A percentile compares a stretch with the other conserved stretches of the same genome.
Conservation (phyloP, 371 early-diverging fungal species). For the Lichtheimia ornata region DNA sequence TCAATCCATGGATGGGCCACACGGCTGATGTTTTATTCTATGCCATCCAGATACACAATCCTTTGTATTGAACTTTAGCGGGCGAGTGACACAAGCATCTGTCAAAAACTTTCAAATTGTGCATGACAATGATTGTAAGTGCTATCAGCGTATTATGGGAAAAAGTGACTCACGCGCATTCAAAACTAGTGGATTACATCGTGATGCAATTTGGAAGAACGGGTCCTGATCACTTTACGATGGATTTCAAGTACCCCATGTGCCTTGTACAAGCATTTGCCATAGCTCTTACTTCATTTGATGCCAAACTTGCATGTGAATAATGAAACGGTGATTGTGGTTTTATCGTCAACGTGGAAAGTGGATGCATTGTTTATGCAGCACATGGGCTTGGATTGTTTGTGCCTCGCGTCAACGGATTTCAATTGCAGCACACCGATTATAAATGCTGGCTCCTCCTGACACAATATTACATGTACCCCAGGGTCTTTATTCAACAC, state of each 20-base stretch:
- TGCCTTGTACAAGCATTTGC: slow-evolving; percentile 92
- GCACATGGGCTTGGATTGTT: too few relatives aligned
- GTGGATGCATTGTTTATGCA: too few relatives aligned
- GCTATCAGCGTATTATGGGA: background rate
- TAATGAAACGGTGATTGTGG: slow-evolving; percentile 29
- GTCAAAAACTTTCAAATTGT: slow-evolving; percentile 99
- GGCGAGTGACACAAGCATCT: slow-evolving; percentile 90
- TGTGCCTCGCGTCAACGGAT: too few relatives aligned
- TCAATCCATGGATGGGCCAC: too few relatives aligned
- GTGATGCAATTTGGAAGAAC: slow-evolving; percentile 96
- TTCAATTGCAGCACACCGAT: too few relatives aligned
- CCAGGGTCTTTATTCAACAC: too few relatives aligned
- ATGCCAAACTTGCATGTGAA: slow-evolving; percentile 90
- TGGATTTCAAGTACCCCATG: slow-evolving; percentile 97
- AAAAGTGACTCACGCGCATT: background rate
- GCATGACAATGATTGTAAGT: slow-evolving; percentile 84
- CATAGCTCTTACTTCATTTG: slow-evolving; percentile 91
- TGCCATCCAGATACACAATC: slow-evolving; percentile 80
- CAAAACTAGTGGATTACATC: slow-evolving; percentile 81
- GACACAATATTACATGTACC: too few relatives aligned
- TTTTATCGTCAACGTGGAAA: too few relatives aligned
- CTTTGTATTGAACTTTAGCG: slow-evolving; percentile 95
- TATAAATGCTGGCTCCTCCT: too few relatives aligned
- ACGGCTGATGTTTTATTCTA: slow-evolving; percentile 3
- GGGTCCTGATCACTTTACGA: slow-evolving; percentile 78